Evolutionary conservation across 2,329 filamentous ascomycete species (phyloP), one percentile per base, ranked within the genome.

Genomic region (Fusarium anthophilum): DNA sequence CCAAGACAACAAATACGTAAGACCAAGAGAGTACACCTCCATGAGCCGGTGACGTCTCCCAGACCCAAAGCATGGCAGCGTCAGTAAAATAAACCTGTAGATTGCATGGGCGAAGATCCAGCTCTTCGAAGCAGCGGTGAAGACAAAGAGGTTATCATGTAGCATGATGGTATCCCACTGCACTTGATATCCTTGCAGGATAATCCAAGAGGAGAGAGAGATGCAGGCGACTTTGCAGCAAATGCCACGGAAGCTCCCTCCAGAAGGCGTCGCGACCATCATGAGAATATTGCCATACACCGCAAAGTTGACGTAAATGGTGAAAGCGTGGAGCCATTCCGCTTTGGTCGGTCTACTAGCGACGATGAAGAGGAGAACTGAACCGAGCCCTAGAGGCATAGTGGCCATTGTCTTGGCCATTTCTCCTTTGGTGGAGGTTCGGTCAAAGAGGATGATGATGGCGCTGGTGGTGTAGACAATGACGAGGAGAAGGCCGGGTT

Each of bases 241-340:
- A 4, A 45, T 32, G 3, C 59, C 59, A 7, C 59, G 50, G n/a
- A 62, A 62, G 3, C 26, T 57, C 1, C 35, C 30, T 8, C 59
- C 59, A 18, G 32, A 62, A 15, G 59, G 59, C 1, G 59, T 62
- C 24, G 39, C 59, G 24, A 62, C 22, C 59, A 62, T 62, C 59
- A 62, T 62, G 17, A 45, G 18, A 18, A 62, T 62, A 12, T 62
- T 62, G 32, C 59, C 59, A 9, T 62, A 62, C 17, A 62, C 59
- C 1, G 59, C 59, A 10, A 45, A 57, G 26, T 62, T 62, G 20
- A 62, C 17, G 38, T 62, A 62, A n/a, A 45, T 45, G 2, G 51
- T 62, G 43, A 62, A 62, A 1, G 39, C 51, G 22, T 32, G 17
- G 3, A 62, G 50, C 59, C 59, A 62, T 13, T n/a, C 24, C 22